A percentile compares a stretch with the other conserved stretches of the same genome.
Conservation (phyloP, 2,329 filamentous ascomycete genomes). For the Sordariomycetes sp. region DNA sequence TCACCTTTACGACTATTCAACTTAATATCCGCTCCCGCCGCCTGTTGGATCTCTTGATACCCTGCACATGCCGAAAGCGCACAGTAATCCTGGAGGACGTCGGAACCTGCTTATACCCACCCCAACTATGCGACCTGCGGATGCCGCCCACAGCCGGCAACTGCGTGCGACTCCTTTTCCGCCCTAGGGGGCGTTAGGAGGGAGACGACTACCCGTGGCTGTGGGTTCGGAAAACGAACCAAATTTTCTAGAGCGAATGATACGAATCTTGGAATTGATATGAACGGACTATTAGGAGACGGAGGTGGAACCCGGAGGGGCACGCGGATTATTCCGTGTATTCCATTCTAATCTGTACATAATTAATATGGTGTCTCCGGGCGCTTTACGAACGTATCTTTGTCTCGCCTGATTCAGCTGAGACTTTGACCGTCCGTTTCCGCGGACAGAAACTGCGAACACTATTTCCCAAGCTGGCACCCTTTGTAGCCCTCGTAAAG, state of each 20-base stretch:
- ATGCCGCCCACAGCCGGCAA: neutral
- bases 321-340: neutral
- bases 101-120: neutral
- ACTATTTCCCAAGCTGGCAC: no score
- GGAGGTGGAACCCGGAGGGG: neutral
- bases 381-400: neutral
- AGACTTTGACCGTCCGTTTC: neutral
- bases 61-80: neutral
- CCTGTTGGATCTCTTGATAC: neutral
- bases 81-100: neutral
- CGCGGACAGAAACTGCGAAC: no score
- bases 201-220: neutral
- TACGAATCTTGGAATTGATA: neutral
- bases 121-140: neutral
- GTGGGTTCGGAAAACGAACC: neutral
- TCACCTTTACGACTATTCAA: neutral
- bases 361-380: neutral
- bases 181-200: neutral
- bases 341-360: slow-evolving; percentile 6
- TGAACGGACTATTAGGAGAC: neutral
- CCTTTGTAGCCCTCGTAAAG: no score
- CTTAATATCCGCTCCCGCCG: neutral
- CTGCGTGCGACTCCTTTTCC: neutral
- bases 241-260: neutral
- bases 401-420: neutral